phyloP scores from a whole-genome alignment of 139 green algal genomes.

The Diplosphaera chodatii region DNA sequence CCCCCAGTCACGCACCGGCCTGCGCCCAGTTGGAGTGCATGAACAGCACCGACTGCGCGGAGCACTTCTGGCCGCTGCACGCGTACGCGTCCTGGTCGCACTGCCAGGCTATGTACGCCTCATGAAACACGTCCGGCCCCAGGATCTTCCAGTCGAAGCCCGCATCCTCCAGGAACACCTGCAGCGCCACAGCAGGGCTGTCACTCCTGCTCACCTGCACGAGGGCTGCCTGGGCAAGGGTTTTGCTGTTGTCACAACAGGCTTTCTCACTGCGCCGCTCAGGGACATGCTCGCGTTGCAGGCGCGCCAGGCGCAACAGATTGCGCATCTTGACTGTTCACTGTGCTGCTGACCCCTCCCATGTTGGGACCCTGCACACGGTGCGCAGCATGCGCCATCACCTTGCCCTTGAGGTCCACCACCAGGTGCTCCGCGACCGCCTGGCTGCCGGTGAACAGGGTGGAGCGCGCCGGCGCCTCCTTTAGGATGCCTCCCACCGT shows the following conservation, averaged over 20 bases:
- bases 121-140: constrained; percentile 71
- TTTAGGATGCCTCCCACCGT: constrained; percentile 67
- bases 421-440: constrained; percentile 80
- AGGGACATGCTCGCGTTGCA: no score
- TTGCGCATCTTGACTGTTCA: no score
- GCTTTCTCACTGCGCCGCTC: no score
- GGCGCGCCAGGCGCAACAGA: no score
- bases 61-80: constrained; percentile 95
- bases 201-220: no score
- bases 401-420: constrained; percentile 67
- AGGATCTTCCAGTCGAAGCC: constrained; percentile 99
- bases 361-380: no score
- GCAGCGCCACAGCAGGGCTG: no score
- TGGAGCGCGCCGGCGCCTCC: constrained; percentile 66
- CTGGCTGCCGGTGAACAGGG: constrained; percentile 88
- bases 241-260: no score
- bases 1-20: constrained; percentile 28
- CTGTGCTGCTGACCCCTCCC: no score
- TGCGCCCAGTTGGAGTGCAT: constrained; percentile 68
- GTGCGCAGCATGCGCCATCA: no score
- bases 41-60: constrained; percentile 93
- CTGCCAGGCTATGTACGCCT: constrained; percentile 87
- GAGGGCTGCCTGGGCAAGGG: no score
- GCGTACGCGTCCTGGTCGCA: constrained; percentile 97
- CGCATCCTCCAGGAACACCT: constrained; percentile 91